Conservation (phyloP, 2,329 filamentous ascomycete genomes). For the Fusarium paranaense region DNA sequence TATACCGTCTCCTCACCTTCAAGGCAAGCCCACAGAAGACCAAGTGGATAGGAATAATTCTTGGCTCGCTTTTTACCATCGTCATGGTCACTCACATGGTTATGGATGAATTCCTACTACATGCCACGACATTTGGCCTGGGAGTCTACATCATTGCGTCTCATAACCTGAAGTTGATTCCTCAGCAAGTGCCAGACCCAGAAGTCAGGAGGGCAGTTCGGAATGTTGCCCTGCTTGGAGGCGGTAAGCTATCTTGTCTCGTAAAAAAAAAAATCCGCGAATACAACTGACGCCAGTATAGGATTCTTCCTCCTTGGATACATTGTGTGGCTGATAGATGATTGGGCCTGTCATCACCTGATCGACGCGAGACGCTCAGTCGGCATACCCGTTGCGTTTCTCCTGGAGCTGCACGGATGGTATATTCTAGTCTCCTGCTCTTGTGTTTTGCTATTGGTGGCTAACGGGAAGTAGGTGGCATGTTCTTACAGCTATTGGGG, state of each 20-base stretch:
- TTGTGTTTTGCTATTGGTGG: not conserved
- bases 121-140: slow-evolving; percentile 51
- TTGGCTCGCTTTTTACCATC: slow-evolving; percentile 41
- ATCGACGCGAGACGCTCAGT: slow-evolving; percentile 42
- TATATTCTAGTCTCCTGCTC: slow-evolving; percentile 34
- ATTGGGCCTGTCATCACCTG: slow-evolving; percentile 48
- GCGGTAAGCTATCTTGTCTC: slow-evolving; percentile 11
- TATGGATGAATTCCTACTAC: slow-evolving; percentile 56
- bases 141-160: slow-evolving; percentile 51
- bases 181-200: slow-evolving; percentile 47
- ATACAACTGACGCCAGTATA: slow-evolving; percentile 10
- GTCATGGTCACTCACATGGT: slow-evolving; percentile 57
- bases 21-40: slow-evolving; percentile 43
- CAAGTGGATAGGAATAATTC: slow-evolving; percentile 33
- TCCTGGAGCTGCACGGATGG: slow-evolving; percentile 57
- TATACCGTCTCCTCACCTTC: slow-evolving; percentile 55
- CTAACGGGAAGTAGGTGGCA: slow-evolving; percentile 52
- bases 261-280: fast-evolving
- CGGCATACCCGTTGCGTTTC: slow-evolving; percentile 52
- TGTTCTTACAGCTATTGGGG: slow-evolving; percentile 55
- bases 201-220: slow-evolving; percentile 30
- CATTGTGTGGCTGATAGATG: slow-evolving; percentile 54
- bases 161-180: slow-evolving; percentile 46
- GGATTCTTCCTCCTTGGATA: slow-evolving; percentile 53
- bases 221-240: slow-evolving; percentile 34